Percentiles rank a stretch among this genome's conserved stretches.
Evolutionary conservation across 148 eudicot genomes (phyloP).

Genomic region (Camellia japonica): DNA sequence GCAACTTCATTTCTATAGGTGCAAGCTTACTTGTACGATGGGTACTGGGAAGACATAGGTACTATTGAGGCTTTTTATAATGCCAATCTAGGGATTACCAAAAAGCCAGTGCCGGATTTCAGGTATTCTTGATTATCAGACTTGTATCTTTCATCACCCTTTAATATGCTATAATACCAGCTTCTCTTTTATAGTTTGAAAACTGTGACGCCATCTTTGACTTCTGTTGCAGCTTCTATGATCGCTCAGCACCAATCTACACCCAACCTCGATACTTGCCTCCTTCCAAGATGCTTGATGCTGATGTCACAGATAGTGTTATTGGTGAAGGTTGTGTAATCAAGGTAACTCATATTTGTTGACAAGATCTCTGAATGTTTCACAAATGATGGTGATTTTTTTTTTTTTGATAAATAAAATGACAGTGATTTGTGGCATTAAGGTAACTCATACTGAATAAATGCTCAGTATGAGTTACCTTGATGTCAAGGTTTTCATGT

Average conservation of each 20-base stretch:
- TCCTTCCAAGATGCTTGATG: conserved; percentile 98
- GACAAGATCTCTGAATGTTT: not conserved
- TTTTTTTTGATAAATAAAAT: no score
- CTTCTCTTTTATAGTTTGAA: not conserved
- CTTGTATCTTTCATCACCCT: not conserved
- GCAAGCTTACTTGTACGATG: conserved; percentile 92
- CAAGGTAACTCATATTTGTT: conserved; percentile 48
- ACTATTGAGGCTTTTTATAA: conserved; percentile 93
- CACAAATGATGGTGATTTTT: no score
- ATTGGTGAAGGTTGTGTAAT: conserved; percentile 99
- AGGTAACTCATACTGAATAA: no score
- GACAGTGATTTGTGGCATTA: no score
- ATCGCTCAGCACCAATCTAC: conserved; percentile 93
- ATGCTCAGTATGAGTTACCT: no score
- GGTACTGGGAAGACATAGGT: conserved; percentile 98
- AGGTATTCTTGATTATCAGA: conserved; percentile 40
- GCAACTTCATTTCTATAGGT: conserved; percentile 40
- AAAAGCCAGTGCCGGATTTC: conserved; percentile 97
- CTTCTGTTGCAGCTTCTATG: conserved; percentile 73
- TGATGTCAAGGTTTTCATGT: no score
- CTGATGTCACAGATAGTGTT: conserved; percentile 91
- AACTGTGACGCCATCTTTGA: conserved; percentile 1
- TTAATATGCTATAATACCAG: not conserved
- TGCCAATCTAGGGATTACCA: conserved; percentile 88
- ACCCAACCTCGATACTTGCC: conserved; percentile 98